Evolutionary conservation across 164 flowering plant species (phyloP).

Genomic region (Dillenia turbinata): DNA sequence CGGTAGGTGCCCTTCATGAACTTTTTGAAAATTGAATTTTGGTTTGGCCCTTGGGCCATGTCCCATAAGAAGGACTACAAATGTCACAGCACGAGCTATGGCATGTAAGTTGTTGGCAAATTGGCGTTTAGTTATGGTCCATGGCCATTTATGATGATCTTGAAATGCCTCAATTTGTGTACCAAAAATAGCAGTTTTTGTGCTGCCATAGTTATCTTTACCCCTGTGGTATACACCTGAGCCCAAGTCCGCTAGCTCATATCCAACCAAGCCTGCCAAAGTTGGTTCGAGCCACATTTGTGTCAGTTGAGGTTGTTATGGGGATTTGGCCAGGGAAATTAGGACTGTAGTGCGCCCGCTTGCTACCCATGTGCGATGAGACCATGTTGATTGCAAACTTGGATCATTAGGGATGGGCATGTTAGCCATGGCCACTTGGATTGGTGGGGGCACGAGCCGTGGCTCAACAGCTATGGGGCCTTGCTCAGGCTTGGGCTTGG

Average conservation of each 20-base stretch:
- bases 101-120: slow-evolving; percentile 77
- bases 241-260: slow-evolving; percentile 71
- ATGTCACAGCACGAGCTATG: slow-evolving; percentile 50
- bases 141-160: slow-evolving; percentile 77
- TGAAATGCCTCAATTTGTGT: slow-evolving; percentile 79
- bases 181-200: slow-evolving; percentile 66
- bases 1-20: too few relatives aligned
- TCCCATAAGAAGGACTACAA: slow-evolving; percentile 62
- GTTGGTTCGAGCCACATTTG: slow-evolving; percentile 43
- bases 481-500: slow-evolving; percentile 5
- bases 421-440: neutral
- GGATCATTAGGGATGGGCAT: slow-evolving; percentile 32
- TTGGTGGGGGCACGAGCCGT: slow-evolving; percentile 3
- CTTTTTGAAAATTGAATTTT: too few relatives aligned
- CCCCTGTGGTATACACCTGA: slow-evolving; percentile 94
- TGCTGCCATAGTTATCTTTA: slow-evolving; percentile 80
- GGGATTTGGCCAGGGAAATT: slow-evolving; percentile 44
- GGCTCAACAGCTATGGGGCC: slow-evolving; percentile 4
- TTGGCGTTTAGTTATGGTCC: slow-evolving; percentile 76
- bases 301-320: slow-evolving; percentile 7
- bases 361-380: slow-evolving; percentile 82
- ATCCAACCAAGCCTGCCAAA: slow-evolving; percentile 58
- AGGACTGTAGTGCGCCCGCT: slow-evolving; percentile 64
- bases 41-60: too few relatives aligned
- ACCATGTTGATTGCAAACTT: slow-evolving; percentile 57